These are phyloP conservation scores for Vigna mungo DNA, from an alignment of 306 rosid genomes.

Conservation along the genomic window DNA sequence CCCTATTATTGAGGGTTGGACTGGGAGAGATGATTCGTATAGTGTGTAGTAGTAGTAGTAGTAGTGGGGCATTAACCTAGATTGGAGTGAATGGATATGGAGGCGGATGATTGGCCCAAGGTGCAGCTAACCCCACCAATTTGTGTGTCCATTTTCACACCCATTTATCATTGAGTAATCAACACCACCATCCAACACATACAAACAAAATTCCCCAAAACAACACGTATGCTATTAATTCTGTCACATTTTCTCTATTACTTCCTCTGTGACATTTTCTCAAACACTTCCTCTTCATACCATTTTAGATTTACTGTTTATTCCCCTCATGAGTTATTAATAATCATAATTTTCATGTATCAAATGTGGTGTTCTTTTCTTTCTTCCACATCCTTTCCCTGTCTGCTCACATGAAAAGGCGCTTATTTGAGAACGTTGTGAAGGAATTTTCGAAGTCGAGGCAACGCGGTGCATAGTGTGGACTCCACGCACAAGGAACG, in stretches of 20 bases:
- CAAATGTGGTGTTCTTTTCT: no score
- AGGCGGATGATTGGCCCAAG: constrained; percentile 59
- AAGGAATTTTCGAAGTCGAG: constrained; percentile 33
- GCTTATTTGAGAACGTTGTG: constrained; percentile 6
- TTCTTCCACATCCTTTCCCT: no score
- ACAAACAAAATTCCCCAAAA: neutral
- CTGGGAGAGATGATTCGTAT: constrained; percentile 44
- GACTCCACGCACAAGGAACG: constrained; percentile 46
- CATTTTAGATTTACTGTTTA: no score
- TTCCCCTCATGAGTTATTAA: no score
- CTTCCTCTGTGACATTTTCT: no score
- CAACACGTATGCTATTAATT: neutral
- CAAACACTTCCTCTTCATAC: no score
- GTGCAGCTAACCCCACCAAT: constrained; percentile 55
- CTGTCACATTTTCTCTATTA: no score
- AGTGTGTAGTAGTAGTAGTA: constrained; percentile 38
- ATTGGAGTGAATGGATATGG: constrained; percentile 57
- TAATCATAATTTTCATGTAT: no score
- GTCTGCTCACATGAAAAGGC: neutral
- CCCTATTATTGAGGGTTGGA: constrained; percentile 63
- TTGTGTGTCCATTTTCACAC: constrained; percentile 20
- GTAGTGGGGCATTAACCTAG: constrained; percentile 69
- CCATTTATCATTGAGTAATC: constrained; percentile 51
- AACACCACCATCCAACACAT: constrained; percentile 37
- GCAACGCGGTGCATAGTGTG: constrained; percentile 26